Percentiles rank a stretch among this genome's conserved stretches.
phyloP scores from a whole-genome alignment of 768 basidiomycete species.

The Collybia mongolica region DNA sequence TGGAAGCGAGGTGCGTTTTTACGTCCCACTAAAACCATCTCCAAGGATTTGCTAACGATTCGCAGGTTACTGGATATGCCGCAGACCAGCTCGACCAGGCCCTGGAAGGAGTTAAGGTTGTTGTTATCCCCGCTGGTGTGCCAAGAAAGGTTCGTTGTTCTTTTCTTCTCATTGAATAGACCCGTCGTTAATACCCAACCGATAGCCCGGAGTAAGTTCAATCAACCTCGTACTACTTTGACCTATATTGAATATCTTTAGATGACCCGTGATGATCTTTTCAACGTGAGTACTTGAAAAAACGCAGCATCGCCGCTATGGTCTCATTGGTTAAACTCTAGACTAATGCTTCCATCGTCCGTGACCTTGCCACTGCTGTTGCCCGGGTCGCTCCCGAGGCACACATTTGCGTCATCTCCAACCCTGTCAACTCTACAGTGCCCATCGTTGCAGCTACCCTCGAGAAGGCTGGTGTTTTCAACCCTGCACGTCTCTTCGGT shows the following conservation, averaged over 20 bases:
- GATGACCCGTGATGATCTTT: conserved; percentile 98
- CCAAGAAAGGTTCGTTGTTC: conserved; percentile 82
- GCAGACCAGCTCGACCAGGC: conserved; percentile 89
- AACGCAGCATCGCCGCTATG: not conserved
- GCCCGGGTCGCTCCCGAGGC: conserved; percentile 87
- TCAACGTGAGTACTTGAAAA: conserved; percentile 64
- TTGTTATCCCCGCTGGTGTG: conserved; percentile 98
- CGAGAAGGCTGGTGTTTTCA: conserved; percentile 88
- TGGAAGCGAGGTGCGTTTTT: conserved; percentile 62
- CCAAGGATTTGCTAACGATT: conserved; percentile 8
- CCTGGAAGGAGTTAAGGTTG: conserved; percentile 85
- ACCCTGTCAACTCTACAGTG: conserved; percentile 98
- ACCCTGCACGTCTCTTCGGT: conserved; percentile 89
- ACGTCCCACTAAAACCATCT: not conserved
- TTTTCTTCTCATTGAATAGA: not conserved
- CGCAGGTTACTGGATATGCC: conserved; percentile 73
- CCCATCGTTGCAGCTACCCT: conserved; percentile 94
- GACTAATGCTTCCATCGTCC: conserved; percentile 98
- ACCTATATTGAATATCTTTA: conserved; percentile 31
- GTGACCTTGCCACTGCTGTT: conserved; percentile 89
- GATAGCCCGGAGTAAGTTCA: conserved; percentile 77
- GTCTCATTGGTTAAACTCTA: conserved; percentile 24
- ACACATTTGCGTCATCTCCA: conserved; percentile 96
- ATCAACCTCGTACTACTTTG: conserved; percentile 6
- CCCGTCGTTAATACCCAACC: conserved; percentile 21